phyloP scores from a whole-genome alignment of 495 filamentous ascomycete genomes.

The Trichoderma virens region DNA sequence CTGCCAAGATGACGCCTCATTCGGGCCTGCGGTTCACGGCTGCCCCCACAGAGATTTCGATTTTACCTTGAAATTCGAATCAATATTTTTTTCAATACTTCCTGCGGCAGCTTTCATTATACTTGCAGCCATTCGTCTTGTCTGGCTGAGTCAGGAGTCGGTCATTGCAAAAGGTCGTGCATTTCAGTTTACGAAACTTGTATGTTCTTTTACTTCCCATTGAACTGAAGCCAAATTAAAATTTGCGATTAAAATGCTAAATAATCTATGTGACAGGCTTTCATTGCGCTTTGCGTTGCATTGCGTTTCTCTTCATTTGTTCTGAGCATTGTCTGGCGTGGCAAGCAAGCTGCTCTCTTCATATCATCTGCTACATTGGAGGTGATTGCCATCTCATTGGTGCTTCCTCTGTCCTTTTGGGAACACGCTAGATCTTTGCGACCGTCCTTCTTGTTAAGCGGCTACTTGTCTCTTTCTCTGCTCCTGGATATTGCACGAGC shows the following conservation, averaged over 20 bases:
- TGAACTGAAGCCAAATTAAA: no score
- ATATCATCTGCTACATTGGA: neutral
- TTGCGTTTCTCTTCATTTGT: neutral
- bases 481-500: constrained; percentile 49
- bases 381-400: constrained; percentile 26
- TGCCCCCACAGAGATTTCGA: constrained; percentile 35
- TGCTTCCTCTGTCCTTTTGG: constrained; percentile 43
- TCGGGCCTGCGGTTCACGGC: constrained; percentile 12
- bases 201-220: no score
- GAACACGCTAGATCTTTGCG: constrained; percentile 48
- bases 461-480: constrained; percentile 53
- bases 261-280: neutral
- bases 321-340: neutral
- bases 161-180: neutral
- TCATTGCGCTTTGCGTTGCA: neutral
- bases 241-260: constrained; percentile 27
- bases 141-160: neutral
- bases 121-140: constrained; percentile 24
- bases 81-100: constrained; percentile 43
- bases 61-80: constrained; percentile 54
- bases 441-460: constrained; percentile 52
- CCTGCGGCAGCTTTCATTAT: constrained; percentile 35
- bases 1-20: constrained; percentile 11
- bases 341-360: neutral
- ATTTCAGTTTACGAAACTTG: neutral